Conservation (phyloP, 2,329 filamentous ascomycete species). For the Aureobasidium musti region DNA sequence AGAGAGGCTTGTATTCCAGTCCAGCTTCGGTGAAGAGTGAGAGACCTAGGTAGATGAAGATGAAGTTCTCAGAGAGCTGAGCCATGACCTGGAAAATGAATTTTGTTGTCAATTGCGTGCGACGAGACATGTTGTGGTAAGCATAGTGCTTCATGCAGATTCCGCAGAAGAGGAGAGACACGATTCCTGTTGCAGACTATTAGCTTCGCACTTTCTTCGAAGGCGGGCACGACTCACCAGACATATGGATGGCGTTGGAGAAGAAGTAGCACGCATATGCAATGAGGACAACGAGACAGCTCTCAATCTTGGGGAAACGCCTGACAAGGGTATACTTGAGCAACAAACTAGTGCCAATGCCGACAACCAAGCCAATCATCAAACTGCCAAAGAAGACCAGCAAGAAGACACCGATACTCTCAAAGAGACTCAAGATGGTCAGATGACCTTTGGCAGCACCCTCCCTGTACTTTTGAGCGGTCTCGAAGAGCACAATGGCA, state of each 20-base stretch:
- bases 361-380: slow-evolving; percentile 82
- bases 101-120: slow-evolving; percentile 96
- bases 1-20: slow-evolving; percentile 86
- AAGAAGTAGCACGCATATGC: slow-evolving; percentile 98
- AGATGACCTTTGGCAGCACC: slow-evolving; percentile 68
- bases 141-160: slow-evolving; percentile 99
- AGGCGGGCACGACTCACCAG: slow-evolving; percentile 63
- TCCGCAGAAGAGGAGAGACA: slow-evolving; percentile 93
- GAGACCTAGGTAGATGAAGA: slow-evolving; percentile 97
- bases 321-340: slow-evolving; percentile 95
- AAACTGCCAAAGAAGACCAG: slow-evolving; percentile 94
- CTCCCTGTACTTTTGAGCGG: slow-evolving; percentile 86
- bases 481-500: slow-evolving; percentile 98
- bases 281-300: slow-evolving; percentile 88
- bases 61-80: slow-evolving; percentile 97
- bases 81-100: slow-evolving; percentile 95
- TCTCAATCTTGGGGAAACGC: slow-evolving; percentile 93
- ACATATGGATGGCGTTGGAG: slow-evolving; percentile 93
- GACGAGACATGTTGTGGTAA: slow-evolving; percentile 99
- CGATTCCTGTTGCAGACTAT: slow-evolving; percentile 67
- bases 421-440: slow-evolving; percentile 79
- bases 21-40: slow-evolving; percentile 90
- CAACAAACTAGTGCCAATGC: slow-evolving; percentile 80
- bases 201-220: slow-evolving; percentile 26
- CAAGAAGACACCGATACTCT: slow-evolving; percentile 92